Evolutionary conservation across 352 stramenopile species (phyloP).

Genomic region (Aphanomyces astaci): DNA sequence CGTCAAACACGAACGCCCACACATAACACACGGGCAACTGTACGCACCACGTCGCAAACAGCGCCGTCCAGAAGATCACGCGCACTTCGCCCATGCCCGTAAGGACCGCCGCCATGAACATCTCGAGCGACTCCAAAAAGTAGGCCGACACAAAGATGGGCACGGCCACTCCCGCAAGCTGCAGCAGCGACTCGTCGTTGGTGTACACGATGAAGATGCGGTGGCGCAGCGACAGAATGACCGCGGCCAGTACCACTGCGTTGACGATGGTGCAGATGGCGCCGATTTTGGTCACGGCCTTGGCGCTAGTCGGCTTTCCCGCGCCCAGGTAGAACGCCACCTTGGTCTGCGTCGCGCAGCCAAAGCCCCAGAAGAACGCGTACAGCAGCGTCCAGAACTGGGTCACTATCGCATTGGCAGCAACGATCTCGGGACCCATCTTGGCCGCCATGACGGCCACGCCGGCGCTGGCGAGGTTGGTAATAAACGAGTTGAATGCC

Average conservation of each 20-base stretch:
- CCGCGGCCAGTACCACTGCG: slow-evolving; percentile 3
- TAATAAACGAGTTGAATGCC: slow-evolving; percentile 30
- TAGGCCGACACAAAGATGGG: slow-evolving; percentile 49
- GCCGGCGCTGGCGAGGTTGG: slow-evolving; percentile 60
- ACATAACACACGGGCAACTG: slow-evolving; percentile 54
- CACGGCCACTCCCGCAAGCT: slow-evolving; percentile 44
- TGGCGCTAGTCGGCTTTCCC: slow-evolving; percentile 51
- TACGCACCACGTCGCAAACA: slow-evolving; percentile 47
- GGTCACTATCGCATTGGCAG: slow-evolving; percentile 29
- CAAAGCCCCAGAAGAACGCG: slow-evolving; percentile 29
- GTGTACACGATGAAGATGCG: slow-evolving; percentile 52
- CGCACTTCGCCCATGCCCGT: slow-evolving; percentile 49
- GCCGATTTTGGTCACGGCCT: slow-evolving; percentile 50
- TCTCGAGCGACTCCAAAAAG: slow-evolving; percentile 54
- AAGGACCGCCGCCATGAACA: slow-evolving; percentile 38
- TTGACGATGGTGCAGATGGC: slow-evolving; percentile 29
- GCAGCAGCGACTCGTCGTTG: slow-evolving; percentile 40
- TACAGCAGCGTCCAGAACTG: slow-evolving; percentile 26
- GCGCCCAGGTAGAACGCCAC: slow-evolving; percentile 70
- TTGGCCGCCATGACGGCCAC: slow-evolving; percentile 61
- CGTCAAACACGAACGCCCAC: slow-evolving; percentile 36
- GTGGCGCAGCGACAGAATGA: slow-evolving; percentile 1
- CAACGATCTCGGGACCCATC: slow-evolving; percentile 27
- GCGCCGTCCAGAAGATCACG: slow-evolving; percentile 44
- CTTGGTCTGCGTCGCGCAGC: slow-evolving; percentile 50